Conservation (phyloP, 345 rosid species). For the Cardamine resedifolia region DNA sequence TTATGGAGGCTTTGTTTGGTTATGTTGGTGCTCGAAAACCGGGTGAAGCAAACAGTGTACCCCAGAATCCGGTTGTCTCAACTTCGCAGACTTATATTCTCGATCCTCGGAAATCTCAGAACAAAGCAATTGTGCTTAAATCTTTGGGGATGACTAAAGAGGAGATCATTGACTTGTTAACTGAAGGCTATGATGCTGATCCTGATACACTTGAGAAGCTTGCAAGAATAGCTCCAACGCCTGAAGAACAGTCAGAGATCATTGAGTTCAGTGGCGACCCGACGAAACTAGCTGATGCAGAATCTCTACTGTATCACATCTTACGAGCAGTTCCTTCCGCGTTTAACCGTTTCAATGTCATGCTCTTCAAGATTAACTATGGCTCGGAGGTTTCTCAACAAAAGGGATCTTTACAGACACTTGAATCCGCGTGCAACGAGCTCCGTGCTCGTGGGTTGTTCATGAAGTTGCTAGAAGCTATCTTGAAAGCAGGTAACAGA, state of each 20-base stretch:
- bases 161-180: slow-evolving; percentile 58
- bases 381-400: slow-evolving; percentile 54
- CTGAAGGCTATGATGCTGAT: slow-evolving; percentile 58
- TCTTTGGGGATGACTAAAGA: slow-evolving; percentile 57
- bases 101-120: slow-evolving; percentile 79
- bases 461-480: slow-evolving; percentile 80
- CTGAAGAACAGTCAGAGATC: slow-evolving; percentile 66
- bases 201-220: slow-evolving; percentile 81
- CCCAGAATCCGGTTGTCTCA: slow-evolving; percentile 25
- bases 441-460: slow-evolving; percentile 70
- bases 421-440: slow-evolving; percentile 71
- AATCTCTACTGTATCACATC: slow-evolving; percentile 64
- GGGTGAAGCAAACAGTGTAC: slow-evolving; percentile 23
- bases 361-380: slow-evolving; percentile 76
- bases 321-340: slow-evolving; percentile 71
- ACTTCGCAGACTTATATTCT: slow-evolving; percentile 54
- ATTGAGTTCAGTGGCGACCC: slow-evolving; percentile 58
- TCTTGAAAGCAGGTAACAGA: slow-evolving; percentile 91
- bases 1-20: slow-evolving; percentile 93
- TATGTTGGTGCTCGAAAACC: slow-evolving; percentile 58
- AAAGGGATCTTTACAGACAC: slow-evolving; percentile 47
- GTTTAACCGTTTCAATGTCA: slow-evolving; percentile 60
- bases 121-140: slow-evolving; percentile 76
- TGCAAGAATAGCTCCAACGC: slow-evolving; percentile 60
- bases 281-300: slow-evolving; percentile 64